Evolutionary conservation across 108 stramenopile genomes (phyloP).

Genomic region (Cyclotella baltica): DNA sequence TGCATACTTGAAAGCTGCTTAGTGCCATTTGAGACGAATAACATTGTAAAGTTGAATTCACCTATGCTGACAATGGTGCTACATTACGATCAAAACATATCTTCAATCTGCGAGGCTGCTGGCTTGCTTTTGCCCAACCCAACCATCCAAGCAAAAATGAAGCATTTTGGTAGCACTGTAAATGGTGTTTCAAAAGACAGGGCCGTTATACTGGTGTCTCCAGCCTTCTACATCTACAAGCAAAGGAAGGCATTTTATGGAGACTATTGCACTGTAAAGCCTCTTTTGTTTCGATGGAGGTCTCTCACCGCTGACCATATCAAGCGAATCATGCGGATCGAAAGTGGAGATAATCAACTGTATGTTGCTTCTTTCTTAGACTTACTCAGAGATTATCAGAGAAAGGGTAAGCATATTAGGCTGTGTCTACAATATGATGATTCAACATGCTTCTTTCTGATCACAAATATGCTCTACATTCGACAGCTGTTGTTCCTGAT

Average conservation of each 20-base stretch:
- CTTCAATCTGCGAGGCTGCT: conserved; percentile 40
- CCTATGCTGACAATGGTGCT: conserved; percentile 42
- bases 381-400: conserved; percentile 42
- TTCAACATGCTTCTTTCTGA: no score
- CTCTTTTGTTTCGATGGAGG: conserved; percentile 42
- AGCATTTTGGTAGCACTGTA: neutral
- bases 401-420: no score
- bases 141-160: neutral
- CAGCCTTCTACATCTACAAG: conserved; percentile 38
- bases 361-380: conserved; percentile 43
- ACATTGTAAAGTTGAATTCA: conserved; percentile 19
- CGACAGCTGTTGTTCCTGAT: conserved; percentile 30
- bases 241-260: conserved; percentile 48
- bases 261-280: conserved; percentile 40
- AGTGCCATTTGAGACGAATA: conserved; percentile 21
- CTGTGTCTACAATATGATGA: no score
- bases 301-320: conserved; percentile 48
- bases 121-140: conserved; percentile 24
- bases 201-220: conserved; percentile 42
- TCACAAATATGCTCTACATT: no score
- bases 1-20: conserved; percentile 45
- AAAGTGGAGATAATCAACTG: conserved; percentile 39
- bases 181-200: conserved; percentile 17
- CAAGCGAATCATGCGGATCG: conserved; percentile 46
- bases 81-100: conserved; percentile 41